Evolutionary conservation across 75 land plant species (phyloP).

Genomic region (Gnetum montanum): DNA sequence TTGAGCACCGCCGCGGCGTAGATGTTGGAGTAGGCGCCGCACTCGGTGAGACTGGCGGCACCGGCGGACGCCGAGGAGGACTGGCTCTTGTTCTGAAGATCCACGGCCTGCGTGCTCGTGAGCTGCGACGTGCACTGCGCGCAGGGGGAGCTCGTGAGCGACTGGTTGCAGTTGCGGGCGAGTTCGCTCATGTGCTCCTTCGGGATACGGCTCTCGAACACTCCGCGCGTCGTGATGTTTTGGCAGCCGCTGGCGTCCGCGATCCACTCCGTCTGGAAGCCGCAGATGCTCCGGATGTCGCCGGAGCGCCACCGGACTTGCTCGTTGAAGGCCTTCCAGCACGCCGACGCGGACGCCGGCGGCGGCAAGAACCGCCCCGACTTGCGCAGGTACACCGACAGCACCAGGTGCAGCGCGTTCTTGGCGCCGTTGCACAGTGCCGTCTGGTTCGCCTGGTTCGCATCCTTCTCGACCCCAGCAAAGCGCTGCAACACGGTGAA

Average conservation of each 20-base stretch:
- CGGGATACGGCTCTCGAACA: slow-evolving; percentile 30
- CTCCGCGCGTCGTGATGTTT: slow-evolving; percentile 40
- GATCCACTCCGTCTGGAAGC: slow-evolving; percentile 30
- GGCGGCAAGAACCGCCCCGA: slow-evolving; percentile 44
- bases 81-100: slow-evolving; percentile 9
- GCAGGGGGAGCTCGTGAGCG: slow-evolving; percentile 38
- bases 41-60: slow-evolving; percentile 30
- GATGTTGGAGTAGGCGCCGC: slow-evolving; percentile 40
- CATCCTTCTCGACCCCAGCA: slow-evolving; percentile 1
- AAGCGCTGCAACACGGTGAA: slow-evolving; percentile 29
- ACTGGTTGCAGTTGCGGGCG: slow-evolving; percentile 24
- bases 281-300: slow-evolving; percentile 32
- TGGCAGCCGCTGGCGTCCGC: slow-evolving; percentile 53
- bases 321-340: slow-evolving; percentile 35
- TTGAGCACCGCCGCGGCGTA: slow-evolving; percentile 54
- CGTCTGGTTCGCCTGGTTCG: slow-evolving; percentile 2
- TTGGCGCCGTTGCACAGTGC: slow-evolving; percentile 26
- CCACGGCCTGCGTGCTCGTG: slow-evolving; percentile 9
- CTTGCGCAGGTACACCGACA: slow-evolving; percentile 28
- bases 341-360: slow-evolving; percentile 22
- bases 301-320: too few relatives aligned
- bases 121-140: slow-evolving; percentile 28
- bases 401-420: slow-evolving; percentile 42
- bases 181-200: not conserved
- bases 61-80: not conserved